Conservation (phyloP, 495 filamentous ascomycete species). For the Umbilicaria muhlenbergii region DNA sequence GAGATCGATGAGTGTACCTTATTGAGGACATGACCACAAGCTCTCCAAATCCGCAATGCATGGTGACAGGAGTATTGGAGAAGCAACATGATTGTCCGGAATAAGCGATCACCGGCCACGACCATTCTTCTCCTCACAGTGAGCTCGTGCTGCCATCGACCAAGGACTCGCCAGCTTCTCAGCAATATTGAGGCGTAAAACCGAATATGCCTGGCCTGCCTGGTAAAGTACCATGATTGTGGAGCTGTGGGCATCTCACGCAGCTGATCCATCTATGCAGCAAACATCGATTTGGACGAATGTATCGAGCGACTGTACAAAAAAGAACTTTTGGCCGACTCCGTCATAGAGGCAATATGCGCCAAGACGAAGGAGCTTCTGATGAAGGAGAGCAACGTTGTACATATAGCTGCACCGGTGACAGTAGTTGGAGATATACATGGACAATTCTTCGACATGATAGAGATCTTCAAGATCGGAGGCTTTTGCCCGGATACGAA, state of each 20-base stretch:
- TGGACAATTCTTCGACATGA: slow-evolving; percentile 95
- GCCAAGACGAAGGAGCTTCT: slow-evolving; percentile 95
- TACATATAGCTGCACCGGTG: slow-evolving; percentile 88
- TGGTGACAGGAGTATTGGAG: slow-evolving; percentile 3
- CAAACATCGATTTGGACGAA: slow-evolving; percentile 93
- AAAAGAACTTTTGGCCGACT: slow-evolving; percentile 91
- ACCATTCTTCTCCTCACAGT: slow-evolving; percentile 10
- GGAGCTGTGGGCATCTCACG: not conserved
- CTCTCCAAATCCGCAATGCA: slow-evolving; percentile 3
- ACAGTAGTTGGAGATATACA: slow-evolving; percentile 99
- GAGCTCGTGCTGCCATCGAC: slow-evolving; percentile 2
- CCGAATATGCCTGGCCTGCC: slow-evolving; percentile 77
- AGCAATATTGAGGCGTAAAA: slow-evolving; percentile 6
- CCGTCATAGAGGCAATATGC: slow-evolving; percentile 97
- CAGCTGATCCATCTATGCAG: slow-evolving; percentile 27
- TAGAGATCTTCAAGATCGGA: slow-evolving; percentile 97
- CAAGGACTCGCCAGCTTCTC: not conserved
- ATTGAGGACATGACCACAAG: not conserved
- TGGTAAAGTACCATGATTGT: slow-evolving; percentile 33
- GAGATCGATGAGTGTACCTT: too few relatives aligned
- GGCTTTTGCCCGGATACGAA: slow-evolving; percentile 95
- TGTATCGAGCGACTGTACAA: slow-evolving; percentile 92
- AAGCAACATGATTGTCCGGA: slow-evolving; percentile 1
- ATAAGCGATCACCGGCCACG: slow-evolving; percentile 3
- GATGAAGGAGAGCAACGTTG: slow-evolving; percentile 99